phyloP scores from a whole-genome alignment of 495 filamentous ascomycete genomes.

The Hypoxylon trugodes region DNA sequence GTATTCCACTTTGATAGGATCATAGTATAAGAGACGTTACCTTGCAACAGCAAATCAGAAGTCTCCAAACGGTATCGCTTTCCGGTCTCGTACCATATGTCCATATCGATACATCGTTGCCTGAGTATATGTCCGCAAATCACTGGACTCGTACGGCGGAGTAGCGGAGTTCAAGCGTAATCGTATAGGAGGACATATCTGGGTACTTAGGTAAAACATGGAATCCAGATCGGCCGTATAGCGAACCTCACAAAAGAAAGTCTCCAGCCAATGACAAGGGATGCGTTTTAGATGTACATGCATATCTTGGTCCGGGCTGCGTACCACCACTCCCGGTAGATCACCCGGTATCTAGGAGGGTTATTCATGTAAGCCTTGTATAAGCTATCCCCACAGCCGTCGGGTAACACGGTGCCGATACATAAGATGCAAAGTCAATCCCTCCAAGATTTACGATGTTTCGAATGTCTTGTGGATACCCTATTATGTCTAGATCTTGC shows the following conservation, averaged over 20 bases:
- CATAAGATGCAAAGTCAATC: background rate
- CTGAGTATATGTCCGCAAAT: too few species aligned
- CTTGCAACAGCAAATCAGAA: background rate
- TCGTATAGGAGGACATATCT: background rate
- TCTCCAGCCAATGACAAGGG: background rate
- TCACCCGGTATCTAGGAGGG: constrained; percentile 5
- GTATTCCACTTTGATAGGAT: too few species aligned
- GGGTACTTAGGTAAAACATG: too few species aligned
- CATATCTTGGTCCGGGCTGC: background rate
- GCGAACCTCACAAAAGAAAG: background rate
- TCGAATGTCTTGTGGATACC: too few species aligned
- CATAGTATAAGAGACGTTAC: too few species aligned
- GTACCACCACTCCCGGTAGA: constrained; percentile 1
- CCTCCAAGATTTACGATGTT: background rate
- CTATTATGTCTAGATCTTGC: too few species aligned
- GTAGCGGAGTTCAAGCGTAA: too few species aligned
- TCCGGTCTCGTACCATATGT: background rate
- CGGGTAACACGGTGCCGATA: constrained; percentile 4
- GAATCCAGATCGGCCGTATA: too few species aligned
- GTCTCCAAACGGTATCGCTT: background rate
- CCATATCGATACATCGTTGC: background rate
- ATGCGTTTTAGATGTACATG: background rate
- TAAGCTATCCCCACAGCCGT: background rate
- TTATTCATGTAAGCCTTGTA: background rate
- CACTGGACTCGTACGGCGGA: too few species aligned